phyloP scores from a whole-genome alignment of 768 basidiomycete genomes.

The Boletus patriciae region DNA sequence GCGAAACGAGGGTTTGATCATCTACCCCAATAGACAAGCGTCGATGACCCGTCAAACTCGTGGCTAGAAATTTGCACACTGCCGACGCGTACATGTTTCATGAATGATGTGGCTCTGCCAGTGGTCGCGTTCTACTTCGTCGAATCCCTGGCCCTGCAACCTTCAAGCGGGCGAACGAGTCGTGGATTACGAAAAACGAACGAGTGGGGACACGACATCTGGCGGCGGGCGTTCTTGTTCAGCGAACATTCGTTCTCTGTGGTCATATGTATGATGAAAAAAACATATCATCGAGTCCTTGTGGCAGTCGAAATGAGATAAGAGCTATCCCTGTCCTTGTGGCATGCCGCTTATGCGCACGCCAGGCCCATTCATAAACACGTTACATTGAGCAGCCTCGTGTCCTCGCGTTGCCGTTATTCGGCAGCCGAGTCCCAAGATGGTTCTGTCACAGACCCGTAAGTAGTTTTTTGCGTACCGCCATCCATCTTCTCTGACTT shows the following conservation, averaged over 20 bases:
- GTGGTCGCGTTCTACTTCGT: not conserved
- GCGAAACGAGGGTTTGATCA: not conserved
- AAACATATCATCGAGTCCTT: slow-evolving; percentile 1
- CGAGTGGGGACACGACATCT: not conserved
- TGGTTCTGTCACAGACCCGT: not conserved
- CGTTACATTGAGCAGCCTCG: slow-evolving; percentile 24
- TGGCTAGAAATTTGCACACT: not conserved
- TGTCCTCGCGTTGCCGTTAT: slow-evolving; percentile 24
- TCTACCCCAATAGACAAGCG: not conserved
- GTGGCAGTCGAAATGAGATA: slow-evolving; percentile 20
- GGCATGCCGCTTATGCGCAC: slow-evolving; percentile 15
- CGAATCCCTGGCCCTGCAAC: not conserved
- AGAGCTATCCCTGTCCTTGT: slow-evolving; percentile 5
- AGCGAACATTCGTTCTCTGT: not conserved
- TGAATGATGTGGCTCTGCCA: too few species aligned
- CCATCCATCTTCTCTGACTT: not conserved
- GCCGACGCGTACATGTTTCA: not conserved
- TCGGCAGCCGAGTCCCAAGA: slow-evolving; percentile 22
- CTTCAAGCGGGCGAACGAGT: not conserved
- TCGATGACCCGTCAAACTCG: not conserved
- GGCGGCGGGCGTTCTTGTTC: not conserved
- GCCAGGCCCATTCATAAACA: slow-evolving; percentile 15
- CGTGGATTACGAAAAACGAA: not conserved
- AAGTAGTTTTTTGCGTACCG: not conserved
- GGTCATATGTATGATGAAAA: slow-evolving; percentile 4